A percentile compares a stretch with the other conserved stretches of the same genome.
Evolutionary conservation across 2,329 filamentous ascomycete genomes (phyloP).

Genomic region (Aureobasidium subglaciale): DNA sequence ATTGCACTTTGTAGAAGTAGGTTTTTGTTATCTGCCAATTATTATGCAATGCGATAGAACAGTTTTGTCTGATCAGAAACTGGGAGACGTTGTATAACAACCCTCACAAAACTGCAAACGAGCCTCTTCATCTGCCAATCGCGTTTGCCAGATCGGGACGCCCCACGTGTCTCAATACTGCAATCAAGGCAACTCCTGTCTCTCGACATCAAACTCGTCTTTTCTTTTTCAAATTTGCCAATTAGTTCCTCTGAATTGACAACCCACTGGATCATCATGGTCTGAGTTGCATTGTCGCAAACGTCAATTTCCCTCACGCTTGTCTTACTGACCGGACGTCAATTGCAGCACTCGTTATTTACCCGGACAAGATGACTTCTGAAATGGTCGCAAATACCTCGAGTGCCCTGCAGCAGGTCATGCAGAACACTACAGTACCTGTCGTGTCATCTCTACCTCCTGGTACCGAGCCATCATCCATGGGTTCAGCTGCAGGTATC

Average conservation of each 20-base stretch:
- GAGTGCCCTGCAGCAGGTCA: not conserved
- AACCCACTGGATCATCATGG: not conserved
- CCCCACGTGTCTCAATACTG: slow-evolving; percentile 4
- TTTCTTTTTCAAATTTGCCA: not conserved
- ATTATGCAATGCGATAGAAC: too few relatives aligned
- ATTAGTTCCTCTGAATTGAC: not conserved
- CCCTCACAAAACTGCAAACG: not conserved
- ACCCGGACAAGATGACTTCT: not conserved
- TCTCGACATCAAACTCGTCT: not conserved
- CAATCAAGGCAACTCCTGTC: not conserved
- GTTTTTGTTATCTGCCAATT: too few relatives aligned
- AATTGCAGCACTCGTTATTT: not conserved
- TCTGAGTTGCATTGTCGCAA: not conserved
- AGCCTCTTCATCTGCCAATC: not conserved
- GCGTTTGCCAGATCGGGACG: not conserved
- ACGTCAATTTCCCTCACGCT: not conserved
- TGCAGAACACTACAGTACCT: slow-evolving; percentile 2
- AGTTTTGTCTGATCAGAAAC: too few relatives aligned
- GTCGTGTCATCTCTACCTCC: not conserved
- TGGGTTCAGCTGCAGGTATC: slow-evolving; percentile 18
- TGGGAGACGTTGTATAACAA: not conserved
- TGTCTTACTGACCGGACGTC: not conserved
- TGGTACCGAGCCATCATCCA: not conserved
- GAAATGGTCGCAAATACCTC: not conserved
- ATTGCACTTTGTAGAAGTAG: too few relatives aligned